Conservation (phyloP, 345 rosid species). For the Eucalyptus marginata region DNA sequence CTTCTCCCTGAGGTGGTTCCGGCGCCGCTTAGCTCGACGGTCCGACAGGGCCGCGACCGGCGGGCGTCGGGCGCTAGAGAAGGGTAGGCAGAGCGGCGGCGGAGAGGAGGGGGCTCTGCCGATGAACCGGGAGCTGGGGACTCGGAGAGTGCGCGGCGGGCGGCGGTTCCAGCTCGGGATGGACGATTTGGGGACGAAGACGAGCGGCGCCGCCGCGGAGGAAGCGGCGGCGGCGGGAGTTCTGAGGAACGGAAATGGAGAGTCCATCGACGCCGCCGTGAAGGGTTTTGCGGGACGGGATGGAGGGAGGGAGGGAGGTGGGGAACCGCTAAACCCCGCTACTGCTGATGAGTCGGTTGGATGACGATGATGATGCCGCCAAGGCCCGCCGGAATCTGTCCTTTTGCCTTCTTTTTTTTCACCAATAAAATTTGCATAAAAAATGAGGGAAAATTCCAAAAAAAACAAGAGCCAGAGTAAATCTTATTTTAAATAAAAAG, state of each 20-base stretch:
- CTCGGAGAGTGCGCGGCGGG: background rate
- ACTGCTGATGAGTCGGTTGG: background rate
- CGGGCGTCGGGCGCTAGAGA: background rate
- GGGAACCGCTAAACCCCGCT: background rate
- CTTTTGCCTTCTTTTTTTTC: background rate
- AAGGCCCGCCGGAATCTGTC: background rate
- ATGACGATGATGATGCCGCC: background rate
- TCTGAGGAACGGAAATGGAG: background rate
- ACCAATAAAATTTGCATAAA: background rate
- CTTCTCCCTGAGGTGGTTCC: conserved; percentile 65
- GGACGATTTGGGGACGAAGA: conserved; percentile 16
- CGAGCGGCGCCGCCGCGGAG: background rate
- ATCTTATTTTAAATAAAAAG: too few relatives aligned
- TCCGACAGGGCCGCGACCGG: conserved; percentile 48
- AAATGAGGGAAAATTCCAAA: rapidly evolving
- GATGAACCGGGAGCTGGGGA: conserved; percentile 10
- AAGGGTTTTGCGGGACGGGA: background rate
- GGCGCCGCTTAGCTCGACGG: conserved; percentile 29
- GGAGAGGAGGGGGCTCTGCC: background rate
- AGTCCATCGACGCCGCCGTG: conserved; percentile 18
- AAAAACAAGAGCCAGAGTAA: rapidly evolving
- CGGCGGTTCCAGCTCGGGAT: conserved; percentile 2
- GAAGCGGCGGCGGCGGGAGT: background rate
- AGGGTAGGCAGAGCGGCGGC: background rate
- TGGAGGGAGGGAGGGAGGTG: background rate